Percentiles rank a stretch among this genome's conserved stretches.
Evolutionary conservation across 495 filamentous ascomycete genomes (phyloP).

Genomic region (Beverwykella pulmonaria): DNA sequence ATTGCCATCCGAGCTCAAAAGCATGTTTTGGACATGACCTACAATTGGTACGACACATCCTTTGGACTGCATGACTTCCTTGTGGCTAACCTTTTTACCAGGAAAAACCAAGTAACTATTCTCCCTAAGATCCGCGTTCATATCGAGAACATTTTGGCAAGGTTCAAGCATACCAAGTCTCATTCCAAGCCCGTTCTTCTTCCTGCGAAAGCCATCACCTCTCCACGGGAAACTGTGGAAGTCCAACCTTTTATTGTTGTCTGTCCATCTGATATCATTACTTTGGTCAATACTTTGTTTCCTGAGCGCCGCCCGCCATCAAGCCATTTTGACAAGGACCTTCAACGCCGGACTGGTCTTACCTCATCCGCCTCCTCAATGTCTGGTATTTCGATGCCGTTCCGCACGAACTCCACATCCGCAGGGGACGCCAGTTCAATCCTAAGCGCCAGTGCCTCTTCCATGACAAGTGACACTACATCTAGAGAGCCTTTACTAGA

Average conservation of each 20-base stretch:
- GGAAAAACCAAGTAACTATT: slow-evolving; percentile 63
- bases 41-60: slow-evolving; percentile 47
- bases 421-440: slow-evolving; percentile 53
- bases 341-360: slow-evolving; percentile 52
- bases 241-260: slow-evolving; percentile 73
- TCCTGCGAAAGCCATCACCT: slow-evolving; percentile 68
- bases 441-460: slow-evolving; percentile 67
- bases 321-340: slow-evolving; percentile 47
- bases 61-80: not conserved
- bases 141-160: slow-evolving; percentile 73
- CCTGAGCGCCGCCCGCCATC: slow-evolving; percentile 64
- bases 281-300: slow-evolving; percentile 70
- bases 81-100: slow-evolving; percentile 40
- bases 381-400: slow-evolving; percentile 60
- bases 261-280: slow-evolving; percentile 71
- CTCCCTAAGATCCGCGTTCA: slow-evolving; percentile 69
- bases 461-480: slow-evolving; percentile 67
- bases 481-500: slow-evolving; percentile 67
- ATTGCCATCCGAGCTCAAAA: slow-evolving; percentile 77
- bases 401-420: slow-evolving; percentile 36
- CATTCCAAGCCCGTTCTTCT: slow-evolving; percentile 63
- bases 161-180: slow-evolving; percentile 61
- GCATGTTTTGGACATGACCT: slow-evolving; percentile 65
- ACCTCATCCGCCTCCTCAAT: slow-evolving; percentile 68
- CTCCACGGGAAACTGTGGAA: slow-evolving; percentile 67